phyloP scores from a whole-genome alignment of 768 basidiomycete genomes.

The Mycena kentingensis region DNA sequence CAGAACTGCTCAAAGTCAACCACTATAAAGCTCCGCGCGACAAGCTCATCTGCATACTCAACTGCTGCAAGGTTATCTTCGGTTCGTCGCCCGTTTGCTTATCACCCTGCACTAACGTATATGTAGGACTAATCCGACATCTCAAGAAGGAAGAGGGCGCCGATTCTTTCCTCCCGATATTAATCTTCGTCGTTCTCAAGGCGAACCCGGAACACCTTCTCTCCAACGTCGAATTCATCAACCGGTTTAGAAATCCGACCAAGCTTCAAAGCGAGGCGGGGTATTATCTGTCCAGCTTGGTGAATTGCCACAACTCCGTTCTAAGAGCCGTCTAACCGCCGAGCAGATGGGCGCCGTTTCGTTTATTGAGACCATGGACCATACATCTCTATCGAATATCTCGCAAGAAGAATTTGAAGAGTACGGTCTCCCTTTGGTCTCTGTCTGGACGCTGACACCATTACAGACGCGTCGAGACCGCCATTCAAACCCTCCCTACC shows the following conservation, averaged over 20 bases:
- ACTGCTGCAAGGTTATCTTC: slow-evolving; percentile 99
- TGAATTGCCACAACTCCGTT: slow-evolving; percentile 37
- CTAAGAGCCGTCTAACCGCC: background rate
- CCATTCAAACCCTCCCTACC: slow-evolving; percentile 50
- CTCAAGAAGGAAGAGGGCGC: slow-evolving; percentile 83
- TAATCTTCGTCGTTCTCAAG: slow-evolving; percentile 91
- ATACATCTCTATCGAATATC: slow-evolving; percentile 91
- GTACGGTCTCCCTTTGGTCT: slow-evolving; percentile 37
- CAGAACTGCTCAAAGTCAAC: slow-evolving; percentile 94
- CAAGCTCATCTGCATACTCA: slow-evolving; percentile 95
- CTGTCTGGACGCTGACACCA: background rate
- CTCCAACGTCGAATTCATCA: slow-evolving; percentile 97
- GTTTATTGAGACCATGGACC: slow-evolving; percentile 98
- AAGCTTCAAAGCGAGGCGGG: slow-evolving; percentile 95
- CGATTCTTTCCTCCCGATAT: slow-evolving; percentile 91
- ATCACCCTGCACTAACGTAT: slow-evolving; percentile 6
- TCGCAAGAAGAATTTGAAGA: slow-evolving; percentile 90
- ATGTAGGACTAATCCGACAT: slow-evolving; percentile 84
- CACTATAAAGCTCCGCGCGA: slow-evolving; percentile 99
- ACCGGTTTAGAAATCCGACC: slow-evolving; percentile 85
- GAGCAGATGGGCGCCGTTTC: slow-evolving; percentile 91
- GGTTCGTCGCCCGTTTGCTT: slow-evolving; percentile 53
- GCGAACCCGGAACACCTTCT: slow-evolving; percentile 93
- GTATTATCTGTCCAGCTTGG: slow-evolving; percentile 95
- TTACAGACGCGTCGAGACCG: slow-evolving; percentile 52